Conservation (phyloP, 176 grass and related monocot species). For the Dactylis glomerata region DNA sequence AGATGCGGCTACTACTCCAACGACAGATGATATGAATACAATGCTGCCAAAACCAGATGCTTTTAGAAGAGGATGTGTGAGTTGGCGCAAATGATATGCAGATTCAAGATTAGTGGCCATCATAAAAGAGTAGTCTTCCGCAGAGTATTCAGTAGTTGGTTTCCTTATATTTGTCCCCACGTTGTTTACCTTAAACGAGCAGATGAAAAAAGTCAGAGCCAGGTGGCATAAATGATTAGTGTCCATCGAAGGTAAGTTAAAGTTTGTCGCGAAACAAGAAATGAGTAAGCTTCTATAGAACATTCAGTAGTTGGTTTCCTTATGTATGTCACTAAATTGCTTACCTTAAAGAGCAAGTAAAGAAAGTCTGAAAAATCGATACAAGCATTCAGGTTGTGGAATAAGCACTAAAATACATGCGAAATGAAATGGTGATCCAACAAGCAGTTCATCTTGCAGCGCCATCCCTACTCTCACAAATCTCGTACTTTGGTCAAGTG, state of each 20-base stretch:
- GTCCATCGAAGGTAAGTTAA: slow-evolving; percentile 36
- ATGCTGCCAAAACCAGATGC: slow-evolving; percentile 59
- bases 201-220: neutral
- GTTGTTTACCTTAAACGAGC: slow-evolving; percentile 56
- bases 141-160: slow-evolving; percentile 42
- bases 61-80: slow-evolving; percentile 78
- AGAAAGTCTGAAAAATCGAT: neutral
- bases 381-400: neutral
- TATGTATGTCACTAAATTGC: slow-evolving; percentile 57
- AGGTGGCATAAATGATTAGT: slow-evolving; percentile 31
- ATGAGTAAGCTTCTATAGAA: slow-evolving; percentile 48
- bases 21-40: slow-evolving; percentile 68
- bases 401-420: neutral
- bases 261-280: neutral
- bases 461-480: neutral
- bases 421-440: neutral
- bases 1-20: slow-evolving; percentile 11
- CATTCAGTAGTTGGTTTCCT: slow-evolving; percentile 41
- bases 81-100: slow-evolving; percentile 62
- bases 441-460: neutral
- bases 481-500: neutral
- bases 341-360: slow-evolving; percentile 35
- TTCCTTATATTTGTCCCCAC: slow-evolving; percentile 67
- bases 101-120: slow-evolving; percentile 80
- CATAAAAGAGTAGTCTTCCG: slow-evolving; percentile 63